Conservation (phyloP, 192 early-diverging fungal species). For the Lunasporangiospora selenospora region DNA sequence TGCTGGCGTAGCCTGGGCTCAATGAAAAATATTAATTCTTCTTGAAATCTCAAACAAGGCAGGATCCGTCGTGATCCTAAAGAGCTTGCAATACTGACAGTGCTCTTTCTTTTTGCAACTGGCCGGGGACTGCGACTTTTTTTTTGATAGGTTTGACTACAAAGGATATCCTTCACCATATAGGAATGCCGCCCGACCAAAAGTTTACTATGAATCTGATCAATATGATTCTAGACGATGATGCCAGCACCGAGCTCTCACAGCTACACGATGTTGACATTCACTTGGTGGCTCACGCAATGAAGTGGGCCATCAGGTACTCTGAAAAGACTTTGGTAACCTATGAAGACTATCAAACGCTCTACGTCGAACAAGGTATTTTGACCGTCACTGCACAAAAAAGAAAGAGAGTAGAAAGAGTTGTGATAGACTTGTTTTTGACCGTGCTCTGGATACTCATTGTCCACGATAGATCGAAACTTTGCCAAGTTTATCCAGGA, state of each 20-base stretch:
- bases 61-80: too few species aligned
- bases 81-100: too few species aligned
- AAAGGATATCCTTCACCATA: conserved; percentile 43
- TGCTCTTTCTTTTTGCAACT: too few species aligned
- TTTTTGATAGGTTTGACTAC: conserved; percentile 28
- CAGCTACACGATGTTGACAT: conserved; percentile 33
- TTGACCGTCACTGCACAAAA: neutral
- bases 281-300: conserved; percentile 44
- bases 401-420: too few species aligned
- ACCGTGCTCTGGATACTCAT: neutral
- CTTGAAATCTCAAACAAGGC: too few species aligned
- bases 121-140: too few species aligned
- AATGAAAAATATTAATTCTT: too few species aligned
- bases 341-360: conserved; percentile 32
- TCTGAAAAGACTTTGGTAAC: conserved; percentile 41
- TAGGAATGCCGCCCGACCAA: conserved; percentile 30
- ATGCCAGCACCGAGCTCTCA: conserved; percentile 40
- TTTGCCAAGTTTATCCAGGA: conserved; percentile 25
- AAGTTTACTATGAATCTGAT: conserved; percentile 26
- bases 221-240: conserved; percentile 42
- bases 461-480: conserved; percentile 18
- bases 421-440: neutral
- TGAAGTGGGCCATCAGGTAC: conserved; percentile 43
- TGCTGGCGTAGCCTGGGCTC: too few species aligned
- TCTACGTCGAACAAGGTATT: conserved; percentile 42